phyloP scores from a whole-genome alignment of 768 basidiomycete species.

The Suillus placidus region DNA sequence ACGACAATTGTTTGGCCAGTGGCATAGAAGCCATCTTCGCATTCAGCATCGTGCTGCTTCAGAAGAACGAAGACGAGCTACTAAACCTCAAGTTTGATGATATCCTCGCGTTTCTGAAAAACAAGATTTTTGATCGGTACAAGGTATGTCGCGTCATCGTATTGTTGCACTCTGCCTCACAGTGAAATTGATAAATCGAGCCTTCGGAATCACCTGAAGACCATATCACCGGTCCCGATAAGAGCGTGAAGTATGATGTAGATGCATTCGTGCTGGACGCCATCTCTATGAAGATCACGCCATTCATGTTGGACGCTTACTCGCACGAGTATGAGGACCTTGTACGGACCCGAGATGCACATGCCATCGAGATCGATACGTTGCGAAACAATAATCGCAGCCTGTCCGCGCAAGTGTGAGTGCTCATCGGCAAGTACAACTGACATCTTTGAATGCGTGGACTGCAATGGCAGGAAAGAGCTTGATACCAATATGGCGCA shows the following conservation, averaged over 20 bases:
- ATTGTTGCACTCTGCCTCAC: not conserved
- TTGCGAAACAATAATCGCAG: constrained; percentile 79
- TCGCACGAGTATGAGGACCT: constrained; percentile 87
- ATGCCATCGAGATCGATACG: constrained; percentile 81
- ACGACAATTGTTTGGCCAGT: constrained; percentile 94
- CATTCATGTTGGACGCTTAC: constrained; percentile 94
- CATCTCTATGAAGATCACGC: constrained; percentile 82
- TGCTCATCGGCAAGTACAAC: constrained; percentile 14
- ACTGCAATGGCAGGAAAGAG: constrained; percentile 56
- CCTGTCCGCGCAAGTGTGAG: constrained; percentile 80
- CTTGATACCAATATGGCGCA: constrained; percentile 80
- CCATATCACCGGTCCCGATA: constrained; percentile 19
- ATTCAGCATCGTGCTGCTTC: constrained; percentile 85
- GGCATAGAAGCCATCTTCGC: constrained; percentile 98
- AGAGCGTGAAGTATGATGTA: constrained; percentile 66
- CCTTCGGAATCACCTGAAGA: constrained; percentile 31
- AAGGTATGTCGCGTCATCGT: constrained; percentile 40
- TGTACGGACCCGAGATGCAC: constrained; percentile 75
- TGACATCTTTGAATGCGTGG: constrained; percentile 15
- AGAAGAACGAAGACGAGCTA: constrained; percentile 83
- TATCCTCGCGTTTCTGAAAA: constrained; percentile 83
- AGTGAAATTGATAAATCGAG: constrained; percentile 27
- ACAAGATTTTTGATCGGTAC: constrained; percentile 81
- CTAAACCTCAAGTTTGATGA: constrained; percentile 89
- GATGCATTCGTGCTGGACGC: constrained; percentile 90